phyloP scores from a whole-genome alignment of 768 basidiomycete genomes.

The Leccinellum rugosiceps region DNA sequence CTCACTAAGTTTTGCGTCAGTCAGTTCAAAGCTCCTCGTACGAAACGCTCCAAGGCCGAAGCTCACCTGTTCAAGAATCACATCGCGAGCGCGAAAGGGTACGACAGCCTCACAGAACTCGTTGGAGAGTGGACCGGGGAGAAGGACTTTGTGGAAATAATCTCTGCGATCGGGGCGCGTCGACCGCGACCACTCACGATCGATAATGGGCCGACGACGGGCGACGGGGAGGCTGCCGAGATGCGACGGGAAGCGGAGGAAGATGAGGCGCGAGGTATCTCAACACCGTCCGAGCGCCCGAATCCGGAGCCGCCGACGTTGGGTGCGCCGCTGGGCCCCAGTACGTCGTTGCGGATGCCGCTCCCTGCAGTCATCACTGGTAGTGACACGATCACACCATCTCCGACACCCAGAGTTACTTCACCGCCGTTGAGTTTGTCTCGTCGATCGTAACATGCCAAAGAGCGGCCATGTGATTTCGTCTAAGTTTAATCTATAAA shows the following conservation, averaged over 20 bases:
- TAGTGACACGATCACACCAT: constrained; percentile 46
- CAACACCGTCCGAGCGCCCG: constrained; percentile 50
- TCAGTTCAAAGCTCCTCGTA: constrained; percentile 72
- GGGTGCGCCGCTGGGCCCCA: constrained; percentile 41
- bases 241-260: constrained; percentile 18
- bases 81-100: constrained; percentile 62
- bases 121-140: constrained; percentile 59
- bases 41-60: constrained; percentile 54
- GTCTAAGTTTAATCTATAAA: too few species aligned
- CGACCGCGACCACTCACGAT: constrained; percentile 19
- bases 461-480: neutral
- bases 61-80: constrained; percentile 52
- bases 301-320: constrained; percentile 58
- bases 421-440: constrained; percentile 11
- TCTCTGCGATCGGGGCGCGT: constrained; percentile 40
- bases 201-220: constrained; percentile 1
- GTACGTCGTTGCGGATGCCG: constrained; percentile 34
- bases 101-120: constrained; percentile 47
- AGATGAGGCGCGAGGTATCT: constrained; percentile 28
- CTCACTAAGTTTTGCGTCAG: constrained; percentile 85
- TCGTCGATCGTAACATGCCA: neutral
- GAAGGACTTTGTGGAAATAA: constrained; percentile 56
- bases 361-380: constrained; percentile 41
- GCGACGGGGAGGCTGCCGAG: neutral
- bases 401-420: constrained; percentile 32